Conservation (phyloP, 176 grass and related monocot genomes). For the Musa schizocarpa region DNA sequence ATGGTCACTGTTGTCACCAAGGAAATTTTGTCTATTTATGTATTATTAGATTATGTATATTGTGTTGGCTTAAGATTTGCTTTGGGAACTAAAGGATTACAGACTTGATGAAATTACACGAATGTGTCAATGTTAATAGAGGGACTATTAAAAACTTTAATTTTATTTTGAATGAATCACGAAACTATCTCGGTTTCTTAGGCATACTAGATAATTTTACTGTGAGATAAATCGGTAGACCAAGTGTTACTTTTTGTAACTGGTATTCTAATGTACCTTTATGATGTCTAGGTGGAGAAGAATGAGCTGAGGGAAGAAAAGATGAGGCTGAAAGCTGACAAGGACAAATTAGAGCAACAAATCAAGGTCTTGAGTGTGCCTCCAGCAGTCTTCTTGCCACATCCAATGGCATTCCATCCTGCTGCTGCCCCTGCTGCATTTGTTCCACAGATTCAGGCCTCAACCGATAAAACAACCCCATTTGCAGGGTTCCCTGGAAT, state of each 20-base stretch:
- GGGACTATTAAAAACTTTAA: not conserved
- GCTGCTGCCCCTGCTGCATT: not conserved
- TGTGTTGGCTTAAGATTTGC: not conserved
- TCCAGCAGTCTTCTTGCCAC: constrained; percentile 48
- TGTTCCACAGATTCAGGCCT: constrained; percentile 16
- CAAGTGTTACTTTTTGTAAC: too few species aligned
- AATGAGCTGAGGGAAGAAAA: constrained; percentile 70
- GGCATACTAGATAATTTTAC: not conserved
- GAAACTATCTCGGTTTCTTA: not conserved
- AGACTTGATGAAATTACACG: not conserved
- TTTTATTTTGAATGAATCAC: not conserved
- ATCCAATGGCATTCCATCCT: constrained; percentile 44
- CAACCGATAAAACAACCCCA: constrained; percentile 30
- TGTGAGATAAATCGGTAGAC: too few species aligned
- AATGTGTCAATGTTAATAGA: not conserved
- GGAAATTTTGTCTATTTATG: too few species aligned
- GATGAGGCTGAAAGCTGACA: constrained; percentile 57
- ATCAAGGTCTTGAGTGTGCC: constrained; percentile 42
- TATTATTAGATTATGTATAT: not conserved
- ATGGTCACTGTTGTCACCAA: too few species aligned
- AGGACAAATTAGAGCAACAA: constrained; percentile 60
- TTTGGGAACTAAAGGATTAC: not conserved
- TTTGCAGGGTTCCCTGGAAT: constrained; percentile 36
- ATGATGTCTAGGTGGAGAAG: constrained; percentile 49
- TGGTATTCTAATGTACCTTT: not conserved